Evolutionary conservation across 1,284 basidiomycete species (phyloP).

Genomic region (Ustilago curta): DNA sequence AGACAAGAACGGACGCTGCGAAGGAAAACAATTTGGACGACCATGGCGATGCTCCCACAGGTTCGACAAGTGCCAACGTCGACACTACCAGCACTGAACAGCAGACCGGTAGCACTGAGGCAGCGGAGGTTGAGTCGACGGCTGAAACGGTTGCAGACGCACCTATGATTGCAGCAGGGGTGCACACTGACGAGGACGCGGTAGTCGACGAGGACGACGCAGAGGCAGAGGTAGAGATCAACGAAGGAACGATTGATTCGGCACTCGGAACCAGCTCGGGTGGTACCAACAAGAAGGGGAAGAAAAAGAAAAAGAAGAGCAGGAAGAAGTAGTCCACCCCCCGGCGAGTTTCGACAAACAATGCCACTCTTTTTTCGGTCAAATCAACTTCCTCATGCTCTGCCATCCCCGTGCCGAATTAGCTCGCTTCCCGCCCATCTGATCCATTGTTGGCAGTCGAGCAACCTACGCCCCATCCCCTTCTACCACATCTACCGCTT

Average conservation of each 20-base stretch:
- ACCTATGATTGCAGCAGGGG: background rate
- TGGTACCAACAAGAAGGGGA: conserved; percentile 72
- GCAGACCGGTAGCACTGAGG: background rate
- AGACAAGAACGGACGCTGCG: background rate
- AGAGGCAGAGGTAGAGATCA: conserved; percentile 75
- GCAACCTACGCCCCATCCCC: too few species aligned
- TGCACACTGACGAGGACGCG: conserved; percentile 51
- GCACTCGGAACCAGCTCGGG: conserved; percentile 82
- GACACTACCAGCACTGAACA: background rate
- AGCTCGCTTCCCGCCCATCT: too few species aligned
- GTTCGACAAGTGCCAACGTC: background rate
- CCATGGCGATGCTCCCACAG: background rate
- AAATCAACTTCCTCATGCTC: too few species aligned
- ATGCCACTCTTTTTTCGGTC: too few species aligned
- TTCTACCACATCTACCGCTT: too few species aligned
- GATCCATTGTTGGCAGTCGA: too few species aligned
- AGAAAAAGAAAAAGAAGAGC: conserved; percentile 73
- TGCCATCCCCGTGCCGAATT: too few species aligned
- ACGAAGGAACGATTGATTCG: conserved; percentile 78
- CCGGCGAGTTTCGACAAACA: too few species aligned
- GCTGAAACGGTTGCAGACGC: background rate
- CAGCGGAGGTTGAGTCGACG: background rate
- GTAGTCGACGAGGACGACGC: conserved; percentile 77
- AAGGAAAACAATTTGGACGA: background rate
- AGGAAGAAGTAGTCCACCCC: conserved; percentile 74